Percentiles rank a stretch among this genome's conserved stretches.
These are phyloP conservation scores for Leccinum pallidistipes DNA, from an alignment of 1,284 basidiomycete species.

Conservation along the genomic window DNA sequence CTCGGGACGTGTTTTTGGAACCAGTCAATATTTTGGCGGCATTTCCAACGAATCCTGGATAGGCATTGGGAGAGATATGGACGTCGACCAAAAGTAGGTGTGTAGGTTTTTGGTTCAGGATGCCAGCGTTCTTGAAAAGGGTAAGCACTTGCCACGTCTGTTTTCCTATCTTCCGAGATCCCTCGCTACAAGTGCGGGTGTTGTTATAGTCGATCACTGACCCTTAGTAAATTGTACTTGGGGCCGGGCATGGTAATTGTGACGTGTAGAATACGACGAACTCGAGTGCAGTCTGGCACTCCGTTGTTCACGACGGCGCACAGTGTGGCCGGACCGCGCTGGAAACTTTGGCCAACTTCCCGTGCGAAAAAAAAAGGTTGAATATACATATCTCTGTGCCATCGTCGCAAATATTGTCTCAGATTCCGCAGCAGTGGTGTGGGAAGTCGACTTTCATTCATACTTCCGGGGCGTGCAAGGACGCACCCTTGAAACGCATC, in stretches of 20 bases:
- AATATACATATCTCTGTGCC: neutral
- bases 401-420: neutral
- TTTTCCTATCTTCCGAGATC: neutral
- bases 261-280: neutral
- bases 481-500: too few relatives aligned
- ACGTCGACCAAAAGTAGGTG: neutral
- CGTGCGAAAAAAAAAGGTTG: neutral
- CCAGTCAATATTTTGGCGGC: neutral
- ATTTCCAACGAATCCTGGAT: neutral
- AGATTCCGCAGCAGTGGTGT: neutral
- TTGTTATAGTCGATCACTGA: neutral
- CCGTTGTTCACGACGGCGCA: too few relatives aligned
- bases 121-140: neutral
- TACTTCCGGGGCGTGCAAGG: too few relatives aligned
- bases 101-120: neutral
- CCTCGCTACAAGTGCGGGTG: neutral
- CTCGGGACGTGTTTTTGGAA: neutral
- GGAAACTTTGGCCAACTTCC: too few relatives aligned
- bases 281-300: neutral
- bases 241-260: neutral
- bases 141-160: neutral
- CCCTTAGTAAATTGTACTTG: neutral
- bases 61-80: neutral
- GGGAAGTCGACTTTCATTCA: too few relatives aligned
- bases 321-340: too few relatives aligned